These are phyloP conservation scores for Colletotrichum tofieldiae DNA, from an alignment of 2,329 filamentous ascomycete species.

Conservation along the genomic window DNA sequence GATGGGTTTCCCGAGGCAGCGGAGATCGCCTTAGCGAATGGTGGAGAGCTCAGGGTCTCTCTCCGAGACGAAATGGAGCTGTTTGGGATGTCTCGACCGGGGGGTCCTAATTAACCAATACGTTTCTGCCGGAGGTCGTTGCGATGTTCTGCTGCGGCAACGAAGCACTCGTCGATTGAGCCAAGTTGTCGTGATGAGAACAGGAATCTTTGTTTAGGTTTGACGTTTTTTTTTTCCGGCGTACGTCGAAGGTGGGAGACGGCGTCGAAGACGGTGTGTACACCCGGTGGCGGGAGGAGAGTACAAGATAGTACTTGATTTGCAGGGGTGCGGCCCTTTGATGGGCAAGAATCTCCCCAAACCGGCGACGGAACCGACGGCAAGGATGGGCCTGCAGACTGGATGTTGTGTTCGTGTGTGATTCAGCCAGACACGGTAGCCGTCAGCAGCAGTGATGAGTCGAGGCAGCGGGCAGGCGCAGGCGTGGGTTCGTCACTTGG, in stretches of 20 bases:
- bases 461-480: constrained; percentile 12
- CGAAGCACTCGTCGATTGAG: neutral
- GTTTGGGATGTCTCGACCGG: constrained; percentile 30
- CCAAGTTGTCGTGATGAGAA: constrained; percentile 5
- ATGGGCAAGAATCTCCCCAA: constrained; percentile 31
- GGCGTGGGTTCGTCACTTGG: neutral
- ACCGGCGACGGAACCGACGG: constrained; percentile 34
- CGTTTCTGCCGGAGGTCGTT: constrained; percentile 19
- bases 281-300: constrained; percentile 18
- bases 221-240: constrained; percentile 17
- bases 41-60: constrained; percentile 37
- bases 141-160: neutral
- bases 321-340: constrained; percentile 27
- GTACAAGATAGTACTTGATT: constrained; percentile 34
- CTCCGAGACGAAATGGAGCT: constrained; percentile 37
- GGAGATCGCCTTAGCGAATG: constrained; percentile 15
- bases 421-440: constrained; percentile 8
- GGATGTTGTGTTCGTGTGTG: constrained; percentile 2
- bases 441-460: constrained; percentile 24
- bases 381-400: constrained; percentile 24
- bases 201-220: neutral
- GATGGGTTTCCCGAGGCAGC: constrained; percentile 27
- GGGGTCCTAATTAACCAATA: constrained; percentile 1
- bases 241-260: constrained; percentile 6
- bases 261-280: constrained; percentile 11